A percentile compares a stretch with the other conserved stretches of the same genome.
phyloP scores from a whole-genome alignment of 1,284 basidiomycete species.

The Stereum hirsutum region DNA sequence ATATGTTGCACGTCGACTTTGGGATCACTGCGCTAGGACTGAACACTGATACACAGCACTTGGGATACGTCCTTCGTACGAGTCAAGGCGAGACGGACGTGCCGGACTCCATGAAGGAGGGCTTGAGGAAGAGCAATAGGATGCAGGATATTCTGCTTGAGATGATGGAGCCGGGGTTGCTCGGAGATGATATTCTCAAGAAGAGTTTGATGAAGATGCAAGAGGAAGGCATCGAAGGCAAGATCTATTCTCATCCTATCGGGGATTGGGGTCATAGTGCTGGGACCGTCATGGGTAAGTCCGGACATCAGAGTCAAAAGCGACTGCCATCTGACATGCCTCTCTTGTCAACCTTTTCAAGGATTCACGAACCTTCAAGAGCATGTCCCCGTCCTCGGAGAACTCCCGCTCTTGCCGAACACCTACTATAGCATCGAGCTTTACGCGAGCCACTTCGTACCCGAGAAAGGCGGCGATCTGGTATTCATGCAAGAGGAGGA shows the following conservation, averaged over 20 bases:
- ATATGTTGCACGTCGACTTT: conserved; percentile 46
- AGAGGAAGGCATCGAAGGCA: conserved; percentile 33
- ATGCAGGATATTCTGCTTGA: conserved; percentile 41
- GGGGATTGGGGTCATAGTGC: conserved; percentile 48
- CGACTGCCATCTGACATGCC: neutral
- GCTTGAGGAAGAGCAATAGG: conserved; percentile 35
- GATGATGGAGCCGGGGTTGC: conserved; percentile 34
- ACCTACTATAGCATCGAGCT: conserved; percentile 45
- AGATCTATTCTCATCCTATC: conserved; percentile 48
- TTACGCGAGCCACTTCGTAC: conserved; percentile 37
- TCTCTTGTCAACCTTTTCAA: conserved; percentile 10
- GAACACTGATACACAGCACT: conserved; percentile 48
- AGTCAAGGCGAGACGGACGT: conserved; percentile 29
- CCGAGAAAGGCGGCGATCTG: conserved; percentile 37
- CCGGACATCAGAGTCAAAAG: neutral
- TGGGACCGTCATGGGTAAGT: conserved; percentile 39
- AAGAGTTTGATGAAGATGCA: conserved; percentile 32
- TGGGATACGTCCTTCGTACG: conserved; percentile 42
- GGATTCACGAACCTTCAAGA: conserved; percentile 38
- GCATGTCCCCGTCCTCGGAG: conserved; percentile 34
- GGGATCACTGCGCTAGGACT: conserved; percentile 43
- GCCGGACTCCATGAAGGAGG: conserved; percentile 32
- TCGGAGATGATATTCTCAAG: conserved; percentile 37
- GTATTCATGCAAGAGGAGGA: conserved; percentile 40
- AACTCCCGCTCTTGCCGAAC: conserved; percentile 31